Conservation (phyloP, 768 basidiomycete genomes). For the Russula griseocarnosa region DNA sequence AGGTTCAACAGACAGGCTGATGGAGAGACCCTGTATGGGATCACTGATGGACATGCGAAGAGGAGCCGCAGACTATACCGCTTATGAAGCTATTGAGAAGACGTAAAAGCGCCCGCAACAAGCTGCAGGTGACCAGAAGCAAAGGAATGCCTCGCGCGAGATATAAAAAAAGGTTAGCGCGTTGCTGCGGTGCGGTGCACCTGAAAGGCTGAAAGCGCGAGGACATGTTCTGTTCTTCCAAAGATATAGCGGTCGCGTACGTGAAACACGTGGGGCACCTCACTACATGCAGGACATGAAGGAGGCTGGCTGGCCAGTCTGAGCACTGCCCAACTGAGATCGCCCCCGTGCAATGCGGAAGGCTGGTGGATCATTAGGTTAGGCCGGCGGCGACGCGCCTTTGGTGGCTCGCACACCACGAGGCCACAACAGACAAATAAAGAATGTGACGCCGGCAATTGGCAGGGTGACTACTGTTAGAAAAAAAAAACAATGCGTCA, state of each 20-base stretch:
- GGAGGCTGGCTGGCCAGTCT: slow-evolving; percentile 43
- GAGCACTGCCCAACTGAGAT: slow-evolving; percentile 69
- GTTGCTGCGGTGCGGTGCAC: slow-evolving; percentile 42
- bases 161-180: slow-evolving; percentile 79
- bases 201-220: background rate
- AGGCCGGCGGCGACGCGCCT: slow-evolving; percentile 67
- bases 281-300: slow-evolving; percentile 74
- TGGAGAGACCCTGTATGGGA: slow-evolving; percentile 74
- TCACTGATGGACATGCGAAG: slow-evolving; percentile 67
- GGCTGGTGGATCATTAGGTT: slow-evolving; percentile 65
- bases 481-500: slow-evolving; percentile 4
- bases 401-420: slow-evolving; percentile 60
- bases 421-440: slow-evolving; percentile 57
- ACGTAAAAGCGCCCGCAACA: slow-evolving; percentile 65
- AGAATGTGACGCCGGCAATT: slow-evolving; percentile 63
- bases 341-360: slow-evolving; percentile 57
- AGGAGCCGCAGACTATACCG: slow-evolving; percentile 53
- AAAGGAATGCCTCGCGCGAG: slow-evolving; percentile 50
- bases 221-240: background rate
- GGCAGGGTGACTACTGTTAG: slow-evolving; percentile 65
- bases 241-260: slow-evolving; percentile 36
- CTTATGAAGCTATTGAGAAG: slow-evolving; percentile 74
- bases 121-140: slow-evolving; percentile 65
- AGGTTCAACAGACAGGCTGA: slow-evolving; percentile 56
- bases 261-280: slow-evolving; percentile 70